Conservation (phyloP, 176 grass and related monocot genomes). For the Lolium rigidum region DNA sequence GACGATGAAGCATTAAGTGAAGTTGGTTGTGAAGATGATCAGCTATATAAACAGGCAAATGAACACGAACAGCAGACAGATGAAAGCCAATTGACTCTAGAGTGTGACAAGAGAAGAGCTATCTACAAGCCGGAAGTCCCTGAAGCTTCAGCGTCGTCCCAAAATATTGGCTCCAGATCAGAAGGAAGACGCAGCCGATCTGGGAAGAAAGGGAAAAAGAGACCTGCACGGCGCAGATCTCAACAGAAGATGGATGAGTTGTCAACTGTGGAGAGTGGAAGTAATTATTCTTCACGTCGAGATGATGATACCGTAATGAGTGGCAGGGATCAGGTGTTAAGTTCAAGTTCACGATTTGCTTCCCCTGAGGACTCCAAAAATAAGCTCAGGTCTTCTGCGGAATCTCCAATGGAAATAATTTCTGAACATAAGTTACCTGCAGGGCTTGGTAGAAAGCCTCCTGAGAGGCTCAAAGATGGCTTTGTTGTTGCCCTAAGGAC, state of each 20-base stretch:
- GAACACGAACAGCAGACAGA: slow-evolving; percentile 68
- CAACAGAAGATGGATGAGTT: slow-evolving; percentile 85
- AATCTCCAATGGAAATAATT: slow-evolving; percentile 81
- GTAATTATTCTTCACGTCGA: slow-evolving; percentile 65
- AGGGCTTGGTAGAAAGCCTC: slow-evolving; percentile 47
- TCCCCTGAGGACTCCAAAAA: slow-evolving; percentile 85
- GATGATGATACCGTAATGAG: slow-evolving; percentile 75
- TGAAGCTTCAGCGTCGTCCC: slow-evolving; percentile 68
- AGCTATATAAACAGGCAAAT: slow-evolving; percentile 65
- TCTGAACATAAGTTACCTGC: slow-evolving; percentile 56
- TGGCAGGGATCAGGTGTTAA: slow-evolving; percentile 74
- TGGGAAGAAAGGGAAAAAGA: slow-evolving; percentile 97
- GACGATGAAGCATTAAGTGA: slow-evolving; percentile 81
- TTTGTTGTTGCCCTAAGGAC: slow-evolving; percentile 74
- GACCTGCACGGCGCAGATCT: slow-evolving; percentile 81
- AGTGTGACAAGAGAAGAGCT: slow-evolving; percentile 73
- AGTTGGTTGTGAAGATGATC: slow-evolving; percentile 64
- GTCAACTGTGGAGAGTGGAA: slow-evolving; percentile 69
- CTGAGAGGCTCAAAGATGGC: slow-evolving; percentile 76
- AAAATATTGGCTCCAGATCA: slow-evolving; percentile 65
- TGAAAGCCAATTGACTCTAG: slow-evolving; percentile 78
- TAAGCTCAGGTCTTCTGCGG: slow-evolving; percentile 68
- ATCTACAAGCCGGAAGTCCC: slow-evolving; percentile 65
- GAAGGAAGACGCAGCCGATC: slow-evolving; percentile 83
- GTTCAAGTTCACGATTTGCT: slow-evolving; percentile 95